Percentiles rank a stretch among this genome's conserved stretches.
phyloP scores from a whole-genome alignment of 192 early-diverging fungal genomes.

The Coemansia sp. region DNA sequence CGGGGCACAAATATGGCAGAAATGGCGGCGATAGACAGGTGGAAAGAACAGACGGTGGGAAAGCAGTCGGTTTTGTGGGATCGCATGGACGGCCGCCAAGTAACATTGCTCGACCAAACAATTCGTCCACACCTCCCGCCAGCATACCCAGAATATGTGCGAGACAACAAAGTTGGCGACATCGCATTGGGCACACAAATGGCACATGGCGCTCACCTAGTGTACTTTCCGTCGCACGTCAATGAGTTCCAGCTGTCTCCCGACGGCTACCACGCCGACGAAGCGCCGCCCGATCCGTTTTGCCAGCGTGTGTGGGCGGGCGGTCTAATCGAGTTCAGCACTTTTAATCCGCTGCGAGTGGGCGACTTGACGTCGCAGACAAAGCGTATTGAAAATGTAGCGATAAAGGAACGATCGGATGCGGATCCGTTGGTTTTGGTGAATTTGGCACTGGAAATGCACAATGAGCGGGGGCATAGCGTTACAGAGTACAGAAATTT shows the following conservation, averaged over 20 bases:
- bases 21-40: conserved; percentile 12
- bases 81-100: conserved; percentile 47
- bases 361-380: conserved; percentile 64
- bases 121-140: conserved; percentile 41
- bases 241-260: conserved; percentile 64
- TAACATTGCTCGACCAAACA: conserved; percentile 46
- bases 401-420: conserved; percentile 55
- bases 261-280: conserved; percentile 82
- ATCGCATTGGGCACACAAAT: conserved; percentile 49
- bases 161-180: conserved; percentile 26
- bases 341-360: conserved; percentile 60
- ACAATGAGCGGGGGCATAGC: conserved; percentile 61
- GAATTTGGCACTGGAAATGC: conserved; percentile 61
- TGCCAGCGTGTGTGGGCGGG: conserved; percentile 87
- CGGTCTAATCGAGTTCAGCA: conserved; percentile 62
- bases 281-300: conserved; percentile 75
- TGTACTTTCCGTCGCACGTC: conserved; percentile 74
- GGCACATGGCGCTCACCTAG: conserved; percentile 74
- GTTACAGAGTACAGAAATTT: conserved; percentile 67
- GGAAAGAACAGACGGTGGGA: conserved; percentile 15
- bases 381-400: conserved; percentile 56
- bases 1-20: neutral
- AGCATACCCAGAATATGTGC: conserved; percentile 19
- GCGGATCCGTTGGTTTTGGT: conserved; percentile 69
- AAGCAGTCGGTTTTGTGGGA: conserved; percentile 26